Conservation (phyloP, 345 rosid genomes). For the Adansonia digitata region DNA sequence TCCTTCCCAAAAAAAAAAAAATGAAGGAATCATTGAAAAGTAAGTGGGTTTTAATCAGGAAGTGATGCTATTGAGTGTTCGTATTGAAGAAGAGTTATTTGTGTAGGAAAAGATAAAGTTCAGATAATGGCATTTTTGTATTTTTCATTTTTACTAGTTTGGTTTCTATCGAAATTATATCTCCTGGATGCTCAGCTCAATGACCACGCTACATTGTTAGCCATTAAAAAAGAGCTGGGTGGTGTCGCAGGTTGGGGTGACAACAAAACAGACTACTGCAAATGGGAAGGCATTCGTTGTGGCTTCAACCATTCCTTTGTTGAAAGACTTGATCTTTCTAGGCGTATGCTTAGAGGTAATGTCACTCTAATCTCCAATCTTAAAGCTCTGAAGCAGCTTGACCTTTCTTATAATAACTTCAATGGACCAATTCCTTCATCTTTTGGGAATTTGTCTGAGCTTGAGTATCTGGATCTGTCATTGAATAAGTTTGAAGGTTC, state of each 20-base stretch:
- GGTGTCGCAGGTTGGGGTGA: conserved; percentile 73
- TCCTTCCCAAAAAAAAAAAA: not conserved
- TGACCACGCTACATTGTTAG: conserved; percentile 57
- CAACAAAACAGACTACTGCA: conserved; percentile 68
- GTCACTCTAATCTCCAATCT: conserved; percentile 63
- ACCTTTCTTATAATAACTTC: conserved; percentile 60
- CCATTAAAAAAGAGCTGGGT: conserved; percentile 60
- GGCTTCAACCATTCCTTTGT: conserved; percentile 58
- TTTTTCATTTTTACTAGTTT: conserved; percentile 41
- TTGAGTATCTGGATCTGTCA: conserved; percentile 77
- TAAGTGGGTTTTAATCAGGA: conserved; percentile 9
- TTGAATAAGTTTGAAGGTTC: conserved; percentile 55
- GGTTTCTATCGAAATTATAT: conserved; percentile 48
- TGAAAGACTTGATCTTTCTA: conserved; percentile 70
- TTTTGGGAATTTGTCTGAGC: conserved; percentile 56
- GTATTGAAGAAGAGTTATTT: conserved; percentile 5
- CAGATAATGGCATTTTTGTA: conserved; percentile 42
- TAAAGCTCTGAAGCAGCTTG: conserved; percentile 58
- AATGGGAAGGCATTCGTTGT: conserved; percentile 72
- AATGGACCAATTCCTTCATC: conserved; percentile 63
- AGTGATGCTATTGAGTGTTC: conserved; percentile 16
- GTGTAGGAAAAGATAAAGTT: not conserved
- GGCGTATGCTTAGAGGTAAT: conserved; percentile 77
- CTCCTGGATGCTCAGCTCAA: conserved; percentile 37
- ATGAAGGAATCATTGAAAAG: not conserved